phyloP scores from a whole-genome alignment of 2,329 filamentous ascomycete species.

The Alternaria burnsii region DNA sequence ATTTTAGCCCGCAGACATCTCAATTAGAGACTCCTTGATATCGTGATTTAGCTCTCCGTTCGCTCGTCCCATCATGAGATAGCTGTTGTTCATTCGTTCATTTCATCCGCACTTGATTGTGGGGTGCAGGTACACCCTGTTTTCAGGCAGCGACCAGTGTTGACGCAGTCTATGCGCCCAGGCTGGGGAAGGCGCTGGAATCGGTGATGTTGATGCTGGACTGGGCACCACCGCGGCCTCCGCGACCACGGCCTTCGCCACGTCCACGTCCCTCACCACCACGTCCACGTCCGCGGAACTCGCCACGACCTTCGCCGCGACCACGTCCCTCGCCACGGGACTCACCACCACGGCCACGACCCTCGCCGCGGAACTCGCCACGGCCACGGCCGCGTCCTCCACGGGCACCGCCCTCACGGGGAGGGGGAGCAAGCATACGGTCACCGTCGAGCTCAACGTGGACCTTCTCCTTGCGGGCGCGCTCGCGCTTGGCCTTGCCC shows the following conservation, averaged over 20 bases:
- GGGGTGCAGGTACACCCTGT: constrained; percentile 22
- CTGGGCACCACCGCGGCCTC: constrained; percentile 55
- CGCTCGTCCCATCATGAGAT: constrained; percentile 26
- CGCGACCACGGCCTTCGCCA: constrained; percentile 57
- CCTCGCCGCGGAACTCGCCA: constrained; percentile 64
- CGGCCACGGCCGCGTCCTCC: constrained; percentile 61
- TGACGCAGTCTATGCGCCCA: constrained; percentile 54
- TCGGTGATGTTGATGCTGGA: constrained; percentile 60
- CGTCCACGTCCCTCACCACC: constrained; percentile 58
- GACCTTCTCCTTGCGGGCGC: constrained; percentile 92
- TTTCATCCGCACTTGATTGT: constrained; percentile 21
- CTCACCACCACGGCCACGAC: constrained; percentile 61
- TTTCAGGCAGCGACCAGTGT: constrained; percentile 26
- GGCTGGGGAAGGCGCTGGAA: constrained; percentile 62
- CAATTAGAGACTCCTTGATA: constrained; percentile 20
- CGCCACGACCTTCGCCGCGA: constrained; percentile 59
- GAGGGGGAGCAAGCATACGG: constrained; percentile 65
- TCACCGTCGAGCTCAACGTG: constrained; percentile 84
- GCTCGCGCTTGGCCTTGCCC: constrained; percentile 83
- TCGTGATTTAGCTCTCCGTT: constrained; percentile 16
- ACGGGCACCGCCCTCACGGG: constrained; percentile 55
- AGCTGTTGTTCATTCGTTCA: constrained; percentile 31
- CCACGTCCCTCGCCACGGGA: constrained; percentile 55
- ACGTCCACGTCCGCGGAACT: constrained; percentile 55
- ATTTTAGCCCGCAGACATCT: constrained; percentile 21